Evolutionary conservation across 306 rosid species (phyloP).

Genomic region (Biancaea sappan): DNA sequence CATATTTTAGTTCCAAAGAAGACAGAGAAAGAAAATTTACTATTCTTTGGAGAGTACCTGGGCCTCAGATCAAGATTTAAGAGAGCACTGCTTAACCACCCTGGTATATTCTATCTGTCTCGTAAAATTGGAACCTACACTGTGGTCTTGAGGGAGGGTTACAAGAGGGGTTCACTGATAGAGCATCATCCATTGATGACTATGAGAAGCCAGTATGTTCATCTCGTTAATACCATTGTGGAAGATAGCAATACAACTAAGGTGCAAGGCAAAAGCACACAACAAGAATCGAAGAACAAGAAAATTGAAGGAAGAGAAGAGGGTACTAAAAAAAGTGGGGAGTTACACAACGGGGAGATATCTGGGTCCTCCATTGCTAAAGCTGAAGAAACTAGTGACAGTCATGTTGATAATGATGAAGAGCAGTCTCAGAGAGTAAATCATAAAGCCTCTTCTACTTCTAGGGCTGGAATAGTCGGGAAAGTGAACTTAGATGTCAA

Average conservation of each 20-base stretch:
- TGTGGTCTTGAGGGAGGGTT: constrained; percentile 75
- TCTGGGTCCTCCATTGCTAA: constrained; percentile 45
- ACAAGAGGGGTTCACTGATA: constrained; percentile 72
- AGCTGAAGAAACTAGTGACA: constrained; percentile 43
- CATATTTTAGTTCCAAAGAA: constrained; percentile 75
- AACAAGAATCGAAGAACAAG: constrained; percentile 35
- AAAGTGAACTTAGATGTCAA: constrained; percentile 25
- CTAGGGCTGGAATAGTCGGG: constrained; percentile 30
- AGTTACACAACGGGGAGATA: constrained; percentile 37
- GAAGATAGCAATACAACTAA: constrained; percentile 47
- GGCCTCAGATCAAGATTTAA: constrained; percentile 79
- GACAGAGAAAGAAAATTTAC: constrained; percentile 63
- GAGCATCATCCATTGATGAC: constrained; percentile 55
- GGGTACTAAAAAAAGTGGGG: constrained; percentile 35
- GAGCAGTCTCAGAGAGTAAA: constrained; percentile 27
- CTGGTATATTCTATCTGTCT: constrained; percentile 81
- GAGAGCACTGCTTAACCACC: constrained; percentile 70
- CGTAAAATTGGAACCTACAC: constrained; percentile 71
- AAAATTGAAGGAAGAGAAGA: constrained; percentile 29
- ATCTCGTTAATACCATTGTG: constrained; percentile 60
- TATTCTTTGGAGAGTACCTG: constrained; percentile 67
- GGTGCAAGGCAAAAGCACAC: constrained; percentile 33
- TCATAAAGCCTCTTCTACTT: constrained; percentile 26
- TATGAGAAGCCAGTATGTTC: constrained; percentile 69
- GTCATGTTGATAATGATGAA: constrained; percentile 34